These are phyloP conservation scores for Codiaeum variegatum DNA, from an alignment of 441 rosid genomes.

Conservation along the genomic window DNA sequence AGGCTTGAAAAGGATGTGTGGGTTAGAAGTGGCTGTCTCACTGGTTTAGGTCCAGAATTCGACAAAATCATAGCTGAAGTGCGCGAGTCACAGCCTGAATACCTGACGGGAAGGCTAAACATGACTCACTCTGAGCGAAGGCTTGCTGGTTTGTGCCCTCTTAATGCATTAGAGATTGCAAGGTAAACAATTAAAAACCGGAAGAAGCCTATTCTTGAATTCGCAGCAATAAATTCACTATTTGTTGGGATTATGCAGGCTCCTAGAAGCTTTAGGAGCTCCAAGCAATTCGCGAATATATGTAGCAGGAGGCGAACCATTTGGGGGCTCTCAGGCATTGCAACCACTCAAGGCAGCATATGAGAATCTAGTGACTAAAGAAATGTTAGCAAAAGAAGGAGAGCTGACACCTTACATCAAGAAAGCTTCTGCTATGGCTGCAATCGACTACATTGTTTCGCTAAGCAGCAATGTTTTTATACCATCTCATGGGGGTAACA, in stretches of 20 bases:
- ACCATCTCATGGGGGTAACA: constrained; percentile 86
- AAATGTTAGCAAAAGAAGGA: constrained; percentile 45
- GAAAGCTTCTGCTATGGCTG: constrained; percentile 67
- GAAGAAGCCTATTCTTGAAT: not conserved
- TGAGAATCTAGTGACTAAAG: constrained; percentile 52
- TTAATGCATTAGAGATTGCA: constrained; percentile 60
- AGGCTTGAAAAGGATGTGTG: constrained; percentile 86
- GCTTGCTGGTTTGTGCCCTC: constrained; percentile 70
- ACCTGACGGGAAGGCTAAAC: constrained; percentile 62
- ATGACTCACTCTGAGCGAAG: constrained; percentile 49
- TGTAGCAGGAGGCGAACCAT: constrained; percentile 72
- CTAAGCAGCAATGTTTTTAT: constrained; percentile 66
- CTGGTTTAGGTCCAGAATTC: constrained; percentile 59
- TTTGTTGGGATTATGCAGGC: constrained; percentile 36
- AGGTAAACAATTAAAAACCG: constrained; percentile 36
- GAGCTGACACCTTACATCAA: constrained; percentile 60
- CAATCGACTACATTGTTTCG: constrained; percentile 69
- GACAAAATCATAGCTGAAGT: constrained; percentile 41
- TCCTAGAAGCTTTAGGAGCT: constrained; percentile 69
- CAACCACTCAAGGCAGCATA: constrained; percentile 51
- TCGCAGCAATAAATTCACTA: no score
- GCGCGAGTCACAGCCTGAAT: constrained; percentile 43
- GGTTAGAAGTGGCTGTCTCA: constrained; percentile 81
- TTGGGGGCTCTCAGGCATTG: constrained; percentile 58
- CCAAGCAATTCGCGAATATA: constrained; percentile 49